phyloP scores from a whole-genome alignment of 208 protist species.

The Wallacemonas sp. region DNA sequence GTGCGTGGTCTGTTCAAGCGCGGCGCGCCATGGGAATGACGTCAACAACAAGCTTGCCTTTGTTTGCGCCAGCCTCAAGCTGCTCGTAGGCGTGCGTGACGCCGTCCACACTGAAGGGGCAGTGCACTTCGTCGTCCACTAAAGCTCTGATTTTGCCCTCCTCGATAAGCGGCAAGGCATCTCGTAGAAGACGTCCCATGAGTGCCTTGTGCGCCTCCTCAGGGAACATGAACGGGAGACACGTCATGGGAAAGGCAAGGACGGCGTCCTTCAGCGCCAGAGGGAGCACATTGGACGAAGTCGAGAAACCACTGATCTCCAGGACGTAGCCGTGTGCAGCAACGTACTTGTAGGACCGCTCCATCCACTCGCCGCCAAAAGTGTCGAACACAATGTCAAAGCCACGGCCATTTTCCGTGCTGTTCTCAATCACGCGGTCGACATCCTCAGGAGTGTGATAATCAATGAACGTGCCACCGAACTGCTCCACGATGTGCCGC shows the following conservation, averaged over 20 bases:
- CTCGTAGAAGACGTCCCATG: slow-evolving; percentile 1
- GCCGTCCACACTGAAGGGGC: slow-evolving; percentile 5
- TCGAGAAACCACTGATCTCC: slow-evolving; percentile 8
- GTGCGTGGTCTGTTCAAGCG: too few species aligned
- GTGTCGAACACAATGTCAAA: slow-evolving; percentile 24
- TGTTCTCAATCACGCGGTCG: neutral
- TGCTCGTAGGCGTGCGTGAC: neutral
- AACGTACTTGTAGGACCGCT: neutral
- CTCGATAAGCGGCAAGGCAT: slow-evolving; percentile 8
- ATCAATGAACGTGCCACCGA: slow-evolving; percentile 11
- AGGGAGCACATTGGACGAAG: neutral
- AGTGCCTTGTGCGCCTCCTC: neutral
- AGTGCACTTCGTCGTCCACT: slow-evolving; percentile 7
- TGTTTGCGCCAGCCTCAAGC: slow-evolving; percentile 4
- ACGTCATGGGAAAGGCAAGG: slow-evolving; percentile 3
- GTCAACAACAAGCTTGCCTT: slow-evolving; percentile 13
- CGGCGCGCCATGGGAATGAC: neutral
- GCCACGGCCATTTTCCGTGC: slow-evolving; percentile 7
- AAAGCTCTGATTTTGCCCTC: slow-evolving; percentile 4
- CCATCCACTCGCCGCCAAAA: slow-evolving; percentile 9
- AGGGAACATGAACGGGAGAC: slow-evolving; percentile 16
- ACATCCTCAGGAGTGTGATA: slow-evolving; percentile 11
- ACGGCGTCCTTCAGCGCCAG: slow-evolving; percentile 13
- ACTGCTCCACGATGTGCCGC: slow-evolving; percentile 8
- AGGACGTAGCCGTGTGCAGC: slow-evolving; percentile 10